phyloP scores from a whole-genome alignment of 2,329 filamentous ascomycete species.

The Cytospora schulzeri region DNA sequence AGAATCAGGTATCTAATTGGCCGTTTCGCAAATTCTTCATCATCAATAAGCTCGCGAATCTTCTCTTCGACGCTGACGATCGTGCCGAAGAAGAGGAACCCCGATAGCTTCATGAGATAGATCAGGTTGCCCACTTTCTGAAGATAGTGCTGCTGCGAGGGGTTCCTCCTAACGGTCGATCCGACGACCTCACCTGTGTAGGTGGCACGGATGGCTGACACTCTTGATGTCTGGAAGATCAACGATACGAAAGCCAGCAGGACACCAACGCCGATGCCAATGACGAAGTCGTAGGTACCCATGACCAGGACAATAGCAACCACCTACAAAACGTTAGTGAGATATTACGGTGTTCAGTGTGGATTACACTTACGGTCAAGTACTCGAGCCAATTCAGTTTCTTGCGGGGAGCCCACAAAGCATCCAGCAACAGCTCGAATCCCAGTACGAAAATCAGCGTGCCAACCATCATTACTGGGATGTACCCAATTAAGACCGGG shows the following conservation, averaged over 20 bases:
- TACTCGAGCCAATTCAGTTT: constrained; percentile 89
- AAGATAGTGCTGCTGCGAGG: constrained; percentile 84
- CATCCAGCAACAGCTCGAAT: constrained; percentile 88
- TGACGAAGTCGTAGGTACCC: constrained; percentile 95
- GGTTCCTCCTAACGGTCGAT: constrained; percentile 89
- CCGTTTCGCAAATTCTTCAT: constrained; percentile 73
- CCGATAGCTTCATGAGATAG: constrained; percentile 85
- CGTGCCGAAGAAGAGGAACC: constrained; percentile 97
- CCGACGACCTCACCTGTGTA: constrained; percentile 88
- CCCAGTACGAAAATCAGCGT: constrained; percentile 93
- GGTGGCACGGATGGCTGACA: constrained; percentile 85
- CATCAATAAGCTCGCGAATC: constrained; percentile 79
- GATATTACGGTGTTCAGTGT: no score
- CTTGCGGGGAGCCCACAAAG: constrained; percentile 83
- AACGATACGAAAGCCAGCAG: constrained; percentile 88
- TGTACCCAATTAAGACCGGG: constrained; percentile 86
- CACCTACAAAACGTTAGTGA: constrained; percentile 52
- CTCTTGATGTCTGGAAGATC: constrained; percentile 86
- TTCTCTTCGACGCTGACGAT: constrained; percentile 93
- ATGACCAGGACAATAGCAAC: constrained; percentile 90
- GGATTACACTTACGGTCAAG: constrained; percentile 64
- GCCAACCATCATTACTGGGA: constrained; percentile 95
- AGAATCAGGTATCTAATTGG: constrained; percentile 90
- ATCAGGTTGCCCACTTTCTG: constrained; percentile 85
- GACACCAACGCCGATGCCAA: constrained; percentile 90